Conservation (phyloP, 345 rosid species). For the Arabidopsis thaliana region DNA sequence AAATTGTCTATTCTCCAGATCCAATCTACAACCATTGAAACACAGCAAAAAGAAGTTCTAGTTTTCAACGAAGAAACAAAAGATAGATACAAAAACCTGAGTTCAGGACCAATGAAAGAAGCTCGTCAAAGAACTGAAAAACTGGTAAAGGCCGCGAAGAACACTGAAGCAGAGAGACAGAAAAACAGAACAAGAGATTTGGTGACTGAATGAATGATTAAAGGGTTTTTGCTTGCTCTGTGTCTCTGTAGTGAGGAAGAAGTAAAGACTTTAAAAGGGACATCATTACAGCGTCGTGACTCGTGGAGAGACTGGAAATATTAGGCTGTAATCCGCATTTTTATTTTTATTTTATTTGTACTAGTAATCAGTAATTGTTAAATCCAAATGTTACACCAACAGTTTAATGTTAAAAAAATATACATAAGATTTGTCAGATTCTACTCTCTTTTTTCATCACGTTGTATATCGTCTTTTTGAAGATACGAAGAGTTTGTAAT, state of each 20-base stretch:
- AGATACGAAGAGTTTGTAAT: slow-evolving; percentile 25
- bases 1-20: slow-evolving; percentile 24
- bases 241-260: slow-evolving; percentile 39
- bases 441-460: slow-evolving; percentile 15
- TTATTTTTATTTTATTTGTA: neutral
- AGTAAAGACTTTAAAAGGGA: slow-evolving; percentile 42
- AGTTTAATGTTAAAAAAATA: neutral
- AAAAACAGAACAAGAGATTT: slow-evolving; percentile 30
- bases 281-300: slow-evolving; percentile 44
- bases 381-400: neutral
- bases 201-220: slow-evolving; percentile 26
- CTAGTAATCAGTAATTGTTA: slow-evolving; percentile 13
- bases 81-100: slow-evolving; percentile 24
- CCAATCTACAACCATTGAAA: slow-evolving; percentile 36
- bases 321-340: slow-evolving; percentile 40
- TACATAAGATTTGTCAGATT: slow-evolving; percentile 30
- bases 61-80: slow-evolving; percentile 3
- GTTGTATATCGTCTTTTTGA: slow-evolving; percentile 27
- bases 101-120: slow-evolving; percentile 6
- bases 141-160: neutral
- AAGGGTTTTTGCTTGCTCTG: slow-evolving; percentile 17
- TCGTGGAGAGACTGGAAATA: slow-evolving; percentile 17
- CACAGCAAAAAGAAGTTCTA: neutral
- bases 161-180: slow-evolving; percentile 5
- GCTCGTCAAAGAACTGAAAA: slow-evolving; percentile 15